These are phyloP conservation scores for Zasmidium angulare DNA, from an alignment of 2,329 filamentous ascomycete species.

Conservation along the genomic window DNA sequence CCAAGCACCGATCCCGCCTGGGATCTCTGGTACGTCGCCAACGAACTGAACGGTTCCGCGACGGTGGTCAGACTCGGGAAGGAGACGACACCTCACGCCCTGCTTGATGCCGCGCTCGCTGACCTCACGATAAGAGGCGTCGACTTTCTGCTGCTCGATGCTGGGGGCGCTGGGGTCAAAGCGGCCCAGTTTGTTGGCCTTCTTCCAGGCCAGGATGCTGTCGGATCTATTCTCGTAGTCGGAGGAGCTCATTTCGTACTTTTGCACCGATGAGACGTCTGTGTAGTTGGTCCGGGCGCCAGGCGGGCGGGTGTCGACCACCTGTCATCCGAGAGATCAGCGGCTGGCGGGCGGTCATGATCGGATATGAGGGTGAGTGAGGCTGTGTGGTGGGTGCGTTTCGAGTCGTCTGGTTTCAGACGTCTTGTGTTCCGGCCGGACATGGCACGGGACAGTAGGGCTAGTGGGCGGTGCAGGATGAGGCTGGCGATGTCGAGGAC, in stretches of 20 bases:
- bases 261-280: constrained; percentile 78
- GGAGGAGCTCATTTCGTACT: constrained; percentile 82
- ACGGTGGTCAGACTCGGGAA: constrained; percentile 64
- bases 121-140: constrained; percentile 69
- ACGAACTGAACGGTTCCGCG: constrained; percentile 71
- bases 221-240: constrained; percentile 85
- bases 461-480: not conserved
- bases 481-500: not conserved
- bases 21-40: constrained; percentile 73
- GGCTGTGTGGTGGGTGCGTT: not conserved
- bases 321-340: constrained; percentile 49
- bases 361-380: not conserved
- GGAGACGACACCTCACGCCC: constrained; percentile 45
- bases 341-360: constrained; percentile 1
- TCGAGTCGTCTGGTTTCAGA: constrained; percentile 3
- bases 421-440: not conserved
- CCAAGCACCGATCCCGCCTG: constrained; percentile 62
- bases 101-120: constrained; percentile 57
- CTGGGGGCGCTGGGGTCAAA: constrained; percentile 84
- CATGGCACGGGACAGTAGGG: not conserved
- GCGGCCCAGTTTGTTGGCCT: constrained; percentile 87
- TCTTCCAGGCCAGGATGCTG: constrained; percentile 94
- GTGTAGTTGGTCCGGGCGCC: constrained; percentile 75
- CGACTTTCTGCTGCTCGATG: constrained; percentile 70
- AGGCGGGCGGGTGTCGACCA: constrained; percentile 75